Conservation (phyloP, 1,139 yeast species). For the Saccharomyces uvarum region DNA sequence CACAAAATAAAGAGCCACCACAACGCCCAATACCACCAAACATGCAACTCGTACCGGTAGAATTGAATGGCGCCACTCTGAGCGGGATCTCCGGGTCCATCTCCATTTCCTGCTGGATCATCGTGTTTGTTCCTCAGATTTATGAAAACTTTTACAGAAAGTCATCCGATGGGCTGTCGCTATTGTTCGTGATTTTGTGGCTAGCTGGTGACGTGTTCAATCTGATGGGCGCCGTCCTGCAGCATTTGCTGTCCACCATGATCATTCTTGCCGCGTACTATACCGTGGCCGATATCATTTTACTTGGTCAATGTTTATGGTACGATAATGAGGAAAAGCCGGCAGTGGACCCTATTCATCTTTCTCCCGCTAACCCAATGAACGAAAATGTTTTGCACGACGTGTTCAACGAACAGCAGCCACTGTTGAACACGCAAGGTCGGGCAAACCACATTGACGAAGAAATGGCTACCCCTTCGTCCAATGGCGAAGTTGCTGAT, state of each 20-base stretch:
- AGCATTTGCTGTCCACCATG: constrained; percentile 90
- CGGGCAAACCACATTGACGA: constrained; percentile 10
- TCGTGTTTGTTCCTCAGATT: constrained; percentile 94
- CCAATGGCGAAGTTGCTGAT: constrained; percentile 5
- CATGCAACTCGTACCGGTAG: constrained; percentile 46
- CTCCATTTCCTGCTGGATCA: constrained; percentile 94
- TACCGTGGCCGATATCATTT: constrained; percentile 79
- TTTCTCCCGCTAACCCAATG: constrained; percentile 85
- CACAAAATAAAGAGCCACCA: not conserved
- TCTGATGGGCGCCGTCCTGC: constrained; percentile 79
- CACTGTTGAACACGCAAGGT: constrained; percentile 25
- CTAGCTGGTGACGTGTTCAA: constrained; percentile 84
- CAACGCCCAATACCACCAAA: not conserved
- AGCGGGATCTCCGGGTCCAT: constrained; percentile 88
- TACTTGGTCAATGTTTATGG: constrained; percentile 70
- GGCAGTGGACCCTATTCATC: constrained; percentile 62
- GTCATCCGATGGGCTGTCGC: constrained; percentile 79
- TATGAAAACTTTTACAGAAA: constrained; percentile 82
- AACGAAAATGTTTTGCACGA: constrained; percentile 59
- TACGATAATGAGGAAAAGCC: constrained; percentile 48
- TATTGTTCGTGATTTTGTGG: constrained; percentile 80
- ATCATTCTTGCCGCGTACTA: constrained; percentile 82
- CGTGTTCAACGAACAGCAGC: constrained; percentile 37
- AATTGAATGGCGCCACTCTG: constrained; percentile 66
- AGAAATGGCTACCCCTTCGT: constrained; percentile 15